Conservation (phyloP, 495 filamentous ascomycete species). For the Darksidea phi region DNA sequence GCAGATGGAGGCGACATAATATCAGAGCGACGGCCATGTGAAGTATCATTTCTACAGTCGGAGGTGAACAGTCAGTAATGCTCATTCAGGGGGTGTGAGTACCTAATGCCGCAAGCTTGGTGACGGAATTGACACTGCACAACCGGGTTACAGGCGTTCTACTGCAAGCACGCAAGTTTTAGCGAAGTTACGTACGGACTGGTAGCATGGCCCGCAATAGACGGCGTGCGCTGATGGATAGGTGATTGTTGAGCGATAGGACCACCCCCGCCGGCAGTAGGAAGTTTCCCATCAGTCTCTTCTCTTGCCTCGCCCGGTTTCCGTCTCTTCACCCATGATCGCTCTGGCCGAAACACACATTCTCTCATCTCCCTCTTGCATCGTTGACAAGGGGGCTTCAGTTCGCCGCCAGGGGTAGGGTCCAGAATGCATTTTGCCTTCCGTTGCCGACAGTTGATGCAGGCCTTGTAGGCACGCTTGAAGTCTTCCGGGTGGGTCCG, state of each 20-base stretch:
- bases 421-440: slow-evolving; percentile 35
- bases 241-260: background rate
- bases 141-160: too few relatives aligned
- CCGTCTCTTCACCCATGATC: slow-evolving; percentile 33
- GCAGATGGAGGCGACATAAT: slow-evolving; percentile 11
- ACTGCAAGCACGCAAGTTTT: too few relatives aligned
- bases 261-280: background rate
- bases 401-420: slow-evolving; percentile 24
- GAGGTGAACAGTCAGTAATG: too few relatives aligned
- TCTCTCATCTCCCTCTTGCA: slow-evolving; percentile 35
- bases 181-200: background rate
- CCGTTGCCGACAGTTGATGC: slow-evolving; percentile 34
- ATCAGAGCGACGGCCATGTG: slow-evolving; percentile 3
- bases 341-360: slow-evolving; percentile 33
- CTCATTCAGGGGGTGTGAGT: too few relatives aligned
- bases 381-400: slow-evolving; percentile 33
- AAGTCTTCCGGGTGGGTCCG: slow-evolving; percentile 36
- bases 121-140: too few relatives aligned
- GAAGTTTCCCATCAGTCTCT: slow-evolving; percentile 3
- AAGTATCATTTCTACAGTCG: too few relatives aligned
- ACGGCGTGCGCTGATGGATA: background rate
- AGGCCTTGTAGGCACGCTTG: slow-evolving; percentile 38
- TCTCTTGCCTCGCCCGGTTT: slow-evolving; percentile 20
- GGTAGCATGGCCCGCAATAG: background rate
- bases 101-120: too few relatives aligned